phyloP scores from a whole-genome alignment of 768 basidiomycete genomes.

The Trametes sanguinea region DNA sequence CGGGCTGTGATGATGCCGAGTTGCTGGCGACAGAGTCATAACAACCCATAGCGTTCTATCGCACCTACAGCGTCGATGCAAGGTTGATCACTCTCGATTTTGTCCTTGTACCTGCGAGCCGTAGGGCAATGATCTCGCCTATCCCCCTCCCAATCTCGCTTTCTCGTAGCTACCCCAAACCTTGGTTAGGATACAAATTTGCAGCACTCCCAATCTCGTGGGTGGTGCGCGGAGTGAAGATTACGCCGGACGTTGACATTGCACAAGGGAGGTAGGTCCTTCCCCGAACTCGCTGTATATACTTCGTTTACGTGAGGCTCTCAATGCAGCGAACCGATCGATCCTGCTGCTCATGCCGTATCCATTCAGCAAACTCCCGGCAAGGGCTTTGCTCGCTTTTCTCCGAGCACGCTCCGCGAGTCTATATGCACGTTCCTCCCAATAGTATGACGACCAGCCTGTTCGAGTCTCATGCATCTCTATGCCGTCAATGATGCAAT shows the following conservation, averaged over 20 bases:
- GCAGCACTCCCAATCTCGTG: no score
- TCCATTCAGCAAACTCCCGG: constrained; percentile 1
- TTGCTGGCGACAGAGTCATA: no score
- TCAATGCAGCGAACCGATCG: not conserved
- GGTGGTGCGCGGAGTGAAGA: not conserved
- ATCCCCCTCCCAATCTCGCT: no score
- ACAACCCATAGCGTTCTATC: no score
- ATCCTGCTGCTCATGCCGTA: not conserved
- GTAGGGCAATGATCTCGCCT: no score
- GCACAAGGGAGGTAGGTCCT: constrained; percentile 1
- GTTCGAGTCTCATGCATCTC: not conserved
- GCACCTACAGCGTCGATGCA: no score
- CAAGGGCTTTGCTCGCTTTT: not conserved
- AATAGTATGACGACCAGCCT: not conserved
- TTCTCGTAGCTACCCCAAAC: no score
- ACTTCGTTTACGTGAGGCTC: constrained; percentile 2
- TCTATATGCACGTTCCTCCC: constrained; percentile 8
- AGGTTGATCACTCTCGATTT: no score
- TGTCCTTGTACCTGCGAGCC: no score
- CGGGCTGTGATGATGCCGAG: no score
- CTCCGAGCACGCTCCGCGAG: constrained; percentile 7
- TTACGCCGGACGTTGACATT: no score
- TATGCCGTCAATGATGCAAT: constrained; percentile 1
- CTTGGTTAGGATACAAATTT: no score
- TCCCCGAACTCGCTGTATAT: not conserved